A percentile compares a stretch with the other conserved stretches of the same genome.
Evolutionary conservation across 371 early-diverging fungal genomes (phyloP).

Genomic region (Cokeromyces recurvatus): DNA sequence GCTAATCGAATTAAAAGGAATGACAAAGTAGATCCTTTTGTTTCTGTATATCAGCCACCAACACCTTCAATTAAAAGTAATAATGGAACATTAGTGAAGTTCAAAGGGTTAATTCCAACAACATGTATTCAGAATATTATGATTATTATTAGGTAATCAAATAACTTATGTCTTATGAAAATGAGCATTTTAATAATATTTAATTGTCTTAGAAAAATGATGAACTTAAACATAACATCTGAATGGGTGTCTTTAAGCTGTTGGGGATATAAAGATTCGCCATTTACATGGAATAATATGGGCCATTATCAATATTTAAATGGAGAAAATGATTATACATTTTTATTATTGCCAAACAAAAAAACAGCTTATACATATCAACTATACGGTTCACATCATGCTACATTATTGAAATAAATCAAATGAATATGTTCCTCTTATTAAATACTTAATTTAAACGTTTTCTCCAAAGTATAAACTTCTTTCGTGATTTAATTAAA

Average conservation of each 20-base stretch:
- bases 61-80: conserved; percentile 11
- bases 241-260: conserved; percentile 58
- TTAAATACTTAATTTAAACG: no score
- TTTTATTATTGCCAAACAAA: conserved; percentile 35
- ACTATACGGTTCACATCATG: conserved; percentile 21
- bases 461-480: no score
- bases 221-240: conserved; percentile 8
- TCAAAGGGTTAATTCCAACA: conserved; percentile 35
- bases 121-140: conserved; percentile 25
- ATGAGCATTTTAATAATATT: neutral
- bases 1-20: conserved; percentile 37
- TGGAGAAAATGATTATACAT: conserved; percentile 62
- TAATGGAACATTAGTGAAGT: conserved; percentile 23
- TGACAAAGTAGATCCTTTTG: conserved; percentile 32
- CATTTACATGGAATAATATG: conserved; percentile 50
- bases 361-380: conserved; percentile 14
- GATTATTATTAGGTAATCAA: conserved; percentile 27
- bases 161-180: neutral
- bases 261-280: conserved; percentile 67
- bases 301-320: conserved; percentile 48
- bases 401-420: no score
- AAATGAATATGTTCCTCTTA: no score
- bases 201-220: conserved; percentile 22
- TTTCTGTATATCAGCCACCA: conserved; percentile 49
- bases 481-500: neutral